phyloP scores from a whole-genome alignment of 129 eudicot genomes.

The Chrysanthemum lavandulifolium region DNA sequence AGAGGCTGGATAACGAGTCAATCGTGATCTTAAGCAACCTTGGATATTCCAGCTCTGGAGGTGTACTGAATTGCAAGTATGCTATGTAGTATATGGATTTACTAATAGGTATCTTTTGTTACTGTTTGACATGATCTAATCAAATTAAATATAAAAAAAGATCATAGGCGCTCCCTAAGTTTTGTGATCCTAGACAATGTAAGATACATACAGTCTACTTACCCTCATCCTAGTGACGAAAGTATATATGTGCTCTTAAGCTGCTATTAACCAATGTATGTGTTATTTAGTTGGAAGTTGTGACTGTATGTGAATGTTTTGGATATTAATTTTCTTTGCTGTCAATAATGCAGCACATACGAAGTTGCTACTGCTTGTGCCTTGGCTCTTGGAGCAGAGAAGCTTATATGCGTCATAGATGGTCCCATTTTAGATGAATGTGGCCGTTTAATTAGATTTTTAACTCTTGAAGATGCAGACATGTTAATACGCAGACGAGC shows the following conservation, averaged over 20 bases:
- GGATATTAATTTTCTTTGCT: constrained; percentile 17
- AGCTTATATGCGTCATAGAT: constrained; percentile 84
- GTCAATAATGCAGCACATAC: constrained; percentile 62
- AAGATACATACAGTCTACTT: neutral
- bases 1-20: constrained; percentile 78
- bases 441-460: constrained; percentile 80
- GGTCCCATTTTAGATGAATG: constrained; percentile 88
- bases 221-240: neutral
- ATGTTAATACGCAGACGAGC: constrained; percentile 71
- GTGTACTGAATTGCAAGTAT: constrained; percentile 99
- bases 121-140: constrained; percentile 31
- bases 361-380: constrained; percentile 99
- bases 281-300: neutral
- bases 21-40: constrained; percentile 84
- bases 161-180: neutral
- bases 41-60: constrained; percentile 98
- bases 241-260: neutral
- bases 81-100: constrained; percentile 61
- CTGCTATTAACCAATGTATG: neutral
- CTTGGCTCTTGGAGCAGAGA: constrained; percentile 93
- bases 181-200: neutral
- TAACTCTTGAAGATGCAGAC: constrained; percentile 92
- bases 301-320: neutral
- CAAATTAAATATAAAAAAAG: constrained; percentile 19
- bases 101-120: constrained; percentile 59